These are phyloP conservation scores for Cyberlindnera nakhonratchasimensis DNA, from an alignment of 805 yeast genomes.

Conservation along the genomic window DNA sequence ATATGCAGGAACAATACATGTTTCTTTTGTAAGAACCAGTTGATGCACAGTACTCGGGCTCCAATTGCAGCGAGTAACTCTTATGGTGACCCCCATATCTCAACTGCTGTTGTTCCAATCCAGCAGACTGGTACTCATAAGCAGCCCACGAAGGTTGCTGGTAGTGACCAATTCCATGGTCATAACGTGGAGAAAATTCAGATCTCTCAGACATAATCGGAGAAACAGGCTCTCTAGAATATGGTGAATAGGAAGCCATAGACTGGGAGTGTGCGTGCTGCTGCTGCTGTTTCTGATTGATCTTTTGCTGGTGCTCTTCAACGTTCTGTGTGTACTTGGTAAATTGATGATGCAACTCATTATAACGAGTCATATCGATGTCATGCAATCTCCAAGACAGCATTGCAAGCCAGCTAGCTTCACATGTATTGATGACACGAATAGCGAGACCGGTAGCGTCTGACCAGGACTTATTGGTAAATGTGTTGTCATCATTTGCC, in stretches of 20 bases:
- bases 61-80: constrained; percentile 18
- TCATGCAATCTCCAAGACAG: constrained; percentile 58
- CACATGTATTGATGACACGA: constrained; percentile 57
- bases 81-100: constrained; percentile 17
- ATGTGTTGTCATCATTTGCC: constrained; percentile 94
- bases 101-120: constrained; percentile 11
- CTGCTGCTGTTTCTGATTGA: constrained; percentile 15
- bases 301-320: constrained; percentile 22
- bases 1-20: constrained; percentile 25
- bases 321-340: constrained; percentile 23
- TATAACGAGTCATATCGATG: constrained; percentile 26
- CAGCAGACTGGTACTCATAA: constrained; percentile 17
- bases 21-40: constrained; percentile 25
- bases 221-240: constrained; percentile 20
- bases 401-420: constrained; percentile 63
- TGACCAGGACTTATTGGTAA: constrained; percentile 92
- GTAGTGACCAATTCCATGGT: constrained; percentile 3
- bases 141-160: constrained; percentile 14
- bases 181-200: constrained; percentile 21
- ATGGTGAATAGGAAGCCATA: constrained; percentile 7
- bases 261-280: constrained; percentile 4
- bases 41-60: constrained; percentile 24
- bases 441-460: constrained; percentile 86
- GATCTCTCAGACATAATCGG: constrained; percentile 21
- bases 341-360: constrained; percentile 24